Base-by-base conservation (phyloP, 352 stramenopile species). In the Globisporangium polare region DNA sequence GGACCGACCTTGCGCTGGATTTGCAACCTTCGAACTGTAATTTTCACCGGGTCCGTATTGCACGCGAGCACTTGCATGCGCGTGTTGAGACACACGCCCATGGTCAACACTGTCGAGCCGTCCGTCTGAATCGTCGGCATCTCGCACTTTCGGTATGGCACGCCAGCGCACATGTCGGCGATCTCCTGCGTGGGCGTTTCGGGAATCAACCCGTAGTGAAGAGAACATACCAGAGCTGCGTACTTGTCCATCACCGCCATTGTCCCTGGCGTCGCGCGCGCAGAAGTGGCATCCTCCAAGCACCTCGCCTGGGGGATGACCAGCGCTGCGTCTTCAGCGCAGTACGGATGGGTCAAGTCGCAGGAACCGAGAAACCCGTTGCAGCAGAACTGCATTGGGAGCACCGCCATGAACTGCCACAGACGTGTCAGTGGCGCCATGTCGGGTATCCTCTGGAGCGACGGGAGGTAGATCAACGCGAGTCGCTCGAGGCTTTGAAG, bases 391-490 rank as follows among this genome's bases (percentile, higher is more conserved):
- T 29, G 43, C 22, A 51, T 51, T 8, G 43, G 22, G 9, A 29
- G 9, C 1, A 10, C 1, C 5, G n/a, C n/a, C n/a, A 26, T 13
- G 20, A 57, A 22, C 8, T 52, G 10, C 6, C 18, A 2, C 3
- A 58, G 47, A 5, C 20, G 37, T 3, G 35, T 2, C 13, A 65
- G 17, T 0, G 49, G 35, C 3, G 17, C 20, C 7, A 77, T 58
- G 4, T 74, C 62, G 1, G 62, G 65, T 2, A 77, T 29, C 1
- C 9, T 53, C 15, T 54, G 27, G 29, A 68, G 26, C 2, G 58
- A 56, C 0, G 39, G 49, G 9, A 74, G 42, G 13, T 65, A 58
- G 0, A 77, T 24, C n/a, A 69, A 22, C 18, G 67, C 47, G 6
- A 78, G 39, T 24, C 15, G 56, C 7, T 63, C 37, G 4, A 72